Conservation (phyloP, 2,329 filamentous ascomycete species). For the Penicillium sumatraense region DNA sequence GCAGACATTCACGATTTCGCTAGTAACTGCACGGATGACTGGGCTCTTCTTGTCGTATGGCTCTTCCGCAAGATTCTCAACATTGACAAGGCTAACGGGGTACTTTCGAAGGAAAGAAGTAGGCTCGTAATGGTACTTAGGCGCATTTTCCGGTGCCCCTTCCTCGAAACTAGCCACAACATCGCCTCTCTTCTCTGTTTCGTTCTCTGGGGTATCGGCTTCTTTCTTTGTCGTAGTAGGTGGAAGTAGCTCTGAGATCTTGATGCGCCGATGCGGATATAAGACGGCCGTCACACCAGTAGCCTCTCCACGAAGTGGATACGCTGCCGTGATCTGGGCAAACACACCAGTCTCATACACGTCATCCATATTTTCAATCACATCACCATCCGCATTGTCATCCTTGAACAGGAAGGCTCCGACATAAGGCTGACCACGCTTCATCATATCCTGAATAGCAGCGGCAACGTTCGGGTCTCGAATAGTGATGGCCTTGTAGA, state of each 20-base stretch:
- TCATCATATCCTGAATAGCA: constrained; percentile 95
- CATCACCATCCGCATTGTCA: constrained; percentile 88
- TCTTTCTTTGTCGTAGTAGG: constrained; percentile 55
- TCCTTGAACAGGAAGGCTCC: constrained; percentile 97
- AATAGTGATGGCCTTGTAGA: constrained; percentile 98
- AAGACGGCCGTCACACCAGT: constrained; percentile 87
- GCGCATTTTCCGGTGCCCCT: constrained; percentile 63
- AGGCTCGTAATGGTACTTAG: constrained; percentile 72
- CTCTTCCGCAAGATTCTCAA: constrained; percentile 89
- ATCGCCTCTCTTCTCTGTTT: constrained; percentile 79
- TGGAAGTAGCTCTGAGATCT: constrained; percentile 80
- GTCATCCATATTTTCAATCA: constrained; percentile 87
- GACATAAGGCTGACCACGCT: constrained; percentile 94
- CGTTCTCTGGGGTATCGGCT: constrained; percentile 42
- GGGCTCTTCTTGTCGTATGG: constrained; percentile 88
- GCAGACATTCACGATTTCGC: constrained; percentile 98
- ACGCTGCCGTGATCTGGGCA: constrained; percentile 95
- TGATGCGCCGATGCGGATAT: constrained; percentile 94
- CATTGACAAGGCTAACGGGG: constrained; percentile 90
- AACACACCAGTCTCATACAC: constrained; percentile 97
- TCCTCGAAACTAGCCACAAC: constrained; percentile 98
- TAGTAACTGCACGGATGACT: constrained; percentile 87
- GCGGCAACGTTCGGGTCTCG: constrained; percentile 87
- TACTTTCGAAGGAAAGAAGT: constrained; percentile 91
- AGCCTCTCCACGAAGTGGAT: constrained; percentile 82